Percentiles rank a stretch among this genome's conserved stretches.
phyloP scores from a whole-genome alignment of 768 basidiomycete genomes.

The Podaxis mareebaensis region DNA sequence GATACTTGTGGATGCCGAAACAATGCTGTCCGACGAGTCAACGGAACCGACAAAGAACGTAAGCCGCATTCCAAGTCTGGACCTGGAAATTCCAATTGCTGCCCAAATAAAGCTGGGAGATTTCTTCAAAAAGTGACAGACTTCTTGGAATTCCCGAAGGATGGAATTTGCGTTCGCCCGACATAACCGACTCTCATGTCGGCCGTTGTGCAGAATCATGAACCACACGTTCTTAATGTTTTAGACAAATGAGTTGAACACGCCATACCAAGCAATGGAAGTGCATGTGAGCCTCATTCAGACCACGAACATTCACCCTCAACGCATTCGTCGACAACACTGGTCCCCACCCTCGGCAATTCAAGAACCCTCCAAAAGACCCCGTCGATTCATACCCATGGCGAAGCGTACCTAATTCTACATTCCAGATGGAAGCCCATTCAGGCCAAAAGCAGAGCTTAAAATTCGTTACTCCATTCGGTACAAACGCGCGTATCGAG shows the following conservation, averaged over 20 bases:
- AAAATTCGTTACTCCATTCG: constrained; percentile 6
- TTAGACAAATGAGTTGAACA: not conserved
- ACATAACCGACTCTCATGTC: not conserved
- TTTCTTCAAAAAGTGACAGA: not conserved
- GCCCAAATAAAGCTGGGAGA: too few relatives aligned
- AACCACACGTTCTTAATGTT: not conserved
- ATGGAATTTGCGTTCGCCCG: not conserved
- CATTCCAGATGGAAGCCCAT: not conserved
- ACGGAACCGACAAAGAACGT: too few relatives aligned
- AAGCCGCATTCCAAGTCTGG: not conserved
- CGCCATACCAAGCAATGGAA: not conserved
- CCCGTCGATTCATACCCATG: not conserved
- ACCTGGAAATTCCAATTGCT: not conserved
- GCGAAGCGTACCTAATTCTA: not conserved
- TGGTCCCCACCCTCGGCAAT: not conserved
- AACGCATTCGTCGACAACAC: not conserved
- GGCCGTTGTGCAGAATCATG: not conserved
- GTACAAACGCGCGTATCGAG: not conserved
- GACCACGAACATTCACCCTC: not conserved
- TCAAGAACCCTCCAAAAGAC: not conserved
- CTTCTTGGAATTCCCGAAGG: not conserved
- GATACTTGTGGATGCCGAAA: not conserved
- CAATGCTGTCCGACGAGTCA: too few relatives aligned
- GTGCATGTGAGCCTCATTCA: not conserved
- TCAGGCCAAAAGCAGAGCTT: not conserved